Percentiles rank a stretch among this genome's conserved stretches.
Evolutionary conservation across 2,329 filamentous ascomycete genomes (phyloP).

Genomic region (Magnaporthiopsis rhizophila): DNA sequence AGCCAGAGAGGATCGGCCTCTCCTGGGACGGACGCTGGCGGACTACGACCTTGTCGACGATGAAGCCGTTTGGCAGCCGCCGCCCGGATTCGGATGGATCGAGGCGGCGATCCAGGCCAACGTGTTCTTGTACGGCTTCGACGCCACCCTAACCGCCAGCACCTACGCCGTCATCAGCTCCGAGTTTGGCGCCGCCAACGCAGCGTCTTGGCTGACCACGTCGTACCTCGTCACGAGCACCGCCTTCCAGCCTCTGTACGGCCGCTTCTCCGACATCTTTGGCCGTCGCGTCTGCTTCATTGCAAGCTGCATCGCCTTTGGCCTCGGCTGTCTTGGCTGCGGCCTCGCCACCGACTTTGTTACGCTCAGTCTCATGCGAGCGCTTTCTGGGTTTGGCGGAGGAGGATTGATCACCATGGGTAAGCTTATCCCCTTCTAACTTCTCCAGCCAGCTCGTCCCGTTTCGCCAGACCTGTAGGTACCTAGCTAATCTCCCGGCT

Average conservation of each 20-base stretch:
- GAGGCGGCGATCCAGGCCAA: slow-evolving; percentile 56
- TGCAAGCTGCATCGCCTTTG: slow-evolving; percentile 54
- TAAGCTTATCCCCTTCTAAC: slow-evolving; percentile 20
- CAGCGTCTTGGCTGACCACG: slow-evolving; percentile 68
- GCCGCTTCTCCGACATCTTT: slow-evolving; percentile 62
- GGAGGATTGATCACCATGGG: slow-evolving; percentile 65
- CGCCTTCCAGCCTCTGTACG: slow-evolving; percentile 65
- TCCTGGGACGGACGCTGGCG: no score
- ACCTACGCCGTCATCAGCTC: slow-evolving; percentile 68
- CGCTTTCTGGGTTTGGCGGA: slow-evolving; percentile 60
- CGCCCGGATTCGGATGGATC: slow-evolving; percentile 47
- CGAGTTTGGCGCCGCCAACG: slow-evolving; percentile 64
- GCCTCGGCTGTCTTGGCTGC: slow-evolving; percentile 57
- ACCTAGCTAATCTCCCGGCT: background rate
- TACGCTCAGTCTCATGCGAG: slow-evolving; percentile 55
- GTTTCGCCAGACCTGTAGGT: background rate
- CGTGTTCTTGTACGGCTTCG: slow-evolving; percentile 59
- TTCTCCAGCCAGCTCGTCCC: background rate
- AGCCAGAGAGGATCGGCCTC: no score
- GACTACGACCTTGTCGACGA: background rate
- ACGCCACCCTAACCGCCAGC: slow-evolving; percentile 65
- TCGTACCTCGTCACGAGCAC: slow-evolving; percentile 65
- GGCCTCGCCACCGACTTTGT: slow-evolving; percentile 50
- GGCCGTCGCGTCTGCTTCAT: slow-evolving; percentile 57
- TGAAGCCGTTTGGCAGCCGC: slow-evolving; percentile 35